These are phyloP conservation scores for Pseudogymnoascus sp. DNA, from an alignment of 2,329 filamentous ascomycete species.

Conservation along the genomic window DNA sequence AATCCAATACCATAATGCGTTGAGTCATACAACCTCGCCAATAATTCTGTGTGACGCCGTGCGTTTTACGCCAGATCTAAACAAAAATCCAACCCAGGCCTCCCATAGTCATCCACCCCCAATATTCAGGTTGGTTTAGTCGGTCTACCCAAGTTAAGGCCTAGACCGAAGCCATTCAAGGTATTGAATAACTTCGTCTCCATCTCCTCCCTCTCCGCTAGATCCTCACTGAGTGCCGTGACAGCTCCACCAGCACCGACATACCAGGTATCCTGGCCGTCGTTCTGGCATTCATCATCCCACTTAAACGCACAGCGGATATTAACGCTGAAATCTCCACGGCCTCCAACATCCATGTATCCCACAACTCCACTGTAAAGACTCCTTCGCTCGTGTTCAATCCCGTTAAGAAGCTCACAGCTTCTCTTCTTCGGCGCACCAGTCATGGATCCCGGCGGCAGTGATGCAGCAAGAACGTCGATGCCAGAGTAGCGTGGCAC, in stretches of 20 bases:
- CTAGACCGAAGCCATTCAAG: slow-evolving; percentile 11
- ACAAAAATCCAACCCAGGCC: not conserved
- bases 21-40: not conserved
- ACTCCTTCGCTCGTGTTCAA: slow-evolving; percentile 61
- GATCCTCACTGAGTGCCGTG: slow-evolving; percentile 70
- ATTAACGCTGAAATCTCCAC: slow-evolving; percentile 83
- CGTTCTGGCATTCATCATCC: slow-evolving; percentile 45
- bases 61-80: not conserved
- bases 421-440: slow-evolving; percentile 90
- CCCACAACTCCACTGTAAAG: slow-evolving; percentile 85
- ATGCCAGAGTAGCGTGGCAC: slow-evolving; percentile 50
- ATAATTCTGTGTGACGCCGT: not conserved
- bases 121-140: not conserved
- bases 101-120: not conserved
- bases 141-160: not conserved
- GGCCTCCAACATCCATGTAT: slow-evolving; percentile 78
- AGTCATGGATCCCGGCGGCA: slow-evolving; percentile 93
- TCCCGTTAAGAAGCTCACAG: slow-evolving; percentile 66
- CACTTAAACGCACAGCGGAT: slow-evolving; percentile 75
- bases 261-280: slow-evolving; percentile 47
- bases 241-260: slow-evolving; percentile 88
- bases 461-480: slow-evolving; percentile 65
- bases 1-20: not conserved
- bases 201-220: slow-evolving; percentile 89
- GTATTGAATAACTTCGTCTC: slow-evolving; percentile 49